Evolutionary conservation across 2,329 filamentous ascomycete species (phyloP).

Genomic region (Gyromitra esculenta): DNA sequence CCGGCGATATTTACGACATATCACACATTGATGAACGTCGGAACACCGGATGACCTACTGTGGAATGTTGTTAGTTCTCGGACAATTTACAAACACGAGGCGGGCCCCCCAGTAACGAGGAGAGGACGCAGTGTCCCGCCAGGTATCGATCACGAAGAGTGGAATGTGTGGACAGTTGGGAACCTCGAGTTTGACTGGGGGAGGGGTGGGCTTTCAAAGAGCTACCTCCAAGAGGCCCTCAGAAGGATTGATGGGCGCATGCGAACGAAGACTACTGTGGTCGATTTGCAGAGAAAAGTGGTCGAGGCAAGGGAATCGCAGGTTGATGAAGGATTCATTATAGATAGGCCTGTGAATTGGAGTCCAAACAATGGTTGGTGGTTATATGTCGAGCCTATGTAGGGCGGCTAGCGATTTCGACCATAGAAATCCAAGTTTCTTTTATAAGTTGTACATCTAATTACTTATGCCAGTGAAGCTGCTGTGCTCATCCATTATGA

Average conservation of each 20-base stretch:
- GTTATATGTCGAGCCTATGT: constrained; percentile 5
- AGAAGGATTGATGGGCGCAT: background rate
- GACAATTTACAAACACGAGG: background rate
- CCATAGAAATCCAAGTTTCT: background rate
- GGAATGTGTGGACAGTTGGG: constrained; percentile 9
- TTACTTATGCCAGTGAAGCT: background rate
- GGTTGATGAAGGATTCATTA: background rate
- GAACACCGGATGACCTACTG: background rate
- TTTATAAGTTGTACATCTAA: background rate
- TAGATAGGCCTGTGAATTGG: constrained; percentile 7
- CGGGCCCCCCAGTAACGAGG: background rate
- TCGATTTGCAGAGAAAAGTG: background rate
- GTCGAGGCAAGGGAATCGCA: background rate
- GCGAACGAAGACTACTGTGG: background rate
- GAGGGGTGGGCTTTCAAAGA: background rate
- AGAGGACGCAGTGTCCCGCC: background rate
- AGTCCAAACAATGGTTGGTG: background rate
- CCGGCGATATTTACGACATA: background rate
- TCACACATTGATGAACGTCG: background rate
- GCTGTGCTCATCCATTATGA: too few species aligned
- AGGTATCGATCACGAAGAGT: background rate
- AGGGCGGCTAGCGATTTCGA: background rate
- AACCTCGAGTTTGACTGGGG: background rate
- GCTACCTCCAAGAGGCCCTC: background rate
- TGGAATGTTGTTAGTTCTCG: background rate